Evolutionary conservation across 345 rosid species (phyloP).

Genomic region (Carallia brachiata): DNA sequence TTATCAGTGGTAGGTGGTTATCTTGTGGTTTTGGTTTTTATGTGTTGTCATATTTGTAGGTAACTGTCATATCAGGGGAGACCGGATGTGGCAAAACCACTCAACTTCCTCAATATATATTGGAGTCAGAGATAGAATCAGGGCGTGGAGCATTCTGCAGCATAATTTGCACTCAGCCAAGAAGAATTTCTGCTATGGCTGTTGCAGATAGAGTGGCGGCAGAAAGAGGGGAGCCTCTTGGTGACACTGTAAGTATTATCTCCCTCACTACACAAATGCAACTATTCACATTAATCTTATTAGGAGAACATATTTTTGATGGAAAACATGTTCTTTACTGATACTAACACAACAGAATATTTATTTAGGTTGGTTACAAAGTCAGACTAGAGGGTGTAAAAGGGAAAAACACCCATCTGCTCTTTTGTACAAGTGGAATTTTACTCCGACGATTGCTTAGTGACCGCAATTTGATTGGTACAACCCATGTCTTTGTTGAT

Average conservation of each 20-base stretch:
- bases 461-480: constrained; percentile 83
- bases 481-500: constrained; percentile 97
- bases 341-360: constrained; percentile 52
- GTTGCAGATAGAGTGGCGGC: constrained; percentile 93
- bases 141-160: constrained; percentile 99
- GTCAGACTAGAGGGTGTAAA: constrained; percentile 96
- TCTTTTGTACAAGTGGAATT: constrained; percentile 97
- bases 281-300: not conserved
- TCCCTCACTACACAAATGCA: constrained; percentile 13
- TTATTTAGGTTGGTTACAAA: constrained; percentile 95
- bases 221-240: constrained; percentile 98
- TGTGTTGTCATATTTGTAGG: constrained; percentile 41
- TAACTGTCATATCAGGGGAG: constrained; percentile 94
- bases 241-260: constrained; percentile 71
- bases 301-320: constrained; percentile 1
- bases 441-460: constrained; percentile 81
- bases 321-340: constrained; percentile 38
- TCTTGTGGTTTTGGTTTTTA: not conserved
- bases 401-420: constrained; percentile 90
- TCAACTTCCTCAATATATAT: constrained; percentile 91
- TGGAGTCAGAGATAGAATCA: constrained; percentile 96
- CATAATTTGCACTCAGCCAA: constrained; percentile 97
- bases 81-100: constrained; percentile 99
- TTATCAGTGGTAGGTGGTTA: not conserved
- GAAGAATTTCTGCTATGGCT: constrained; percentile 97